Base-by-base conservation (phyloP, 1,284 basidiomycete species). In the Termitomyces sp. region DNA sequence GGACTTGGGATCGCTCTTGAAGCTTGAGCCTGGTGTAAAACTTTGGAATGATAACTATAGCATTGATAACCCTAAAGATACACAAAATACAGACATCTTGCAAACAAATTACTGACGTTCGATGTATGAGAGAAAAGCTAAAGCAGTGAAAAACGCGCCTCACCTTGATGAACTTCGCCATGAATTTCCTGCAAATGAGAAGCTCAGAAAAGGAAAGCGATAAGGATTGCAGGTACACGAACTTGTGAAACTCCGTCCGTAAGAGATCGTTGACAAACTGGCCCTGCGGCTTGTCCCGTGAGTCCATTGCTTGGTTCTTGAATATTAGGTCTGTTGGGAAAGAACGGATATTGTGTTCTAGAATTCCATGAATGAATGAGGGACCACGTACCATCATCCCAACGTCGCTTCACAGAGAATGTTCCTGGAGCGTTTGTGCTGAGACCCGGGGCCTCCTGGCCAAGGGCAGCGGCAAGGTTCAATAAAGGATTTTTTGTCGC, bases 231-330 rank as follows among this genome's bases (percentile, higher is more conserved):
- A 48, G 34, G 15, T 33, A n/a, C 7, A 80, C 86, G 53, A 58
- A 90, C 89, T 84, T 90, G 75, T 95, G 93, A 69, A 95, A 95
- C 67, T 95, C 92, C 56, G 92, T 94, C 66, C 94, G 80, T 58
- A 97, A 70, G 50, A 97, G 75, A 70, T 97, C 94, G 67, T 97
- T 97, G 58, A 97, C 92, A 66, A 98, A 97, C 59, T 90, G 86
- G 10, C 88, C 86, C 61, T 80, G 78, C 3, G 79, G 73, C 67
- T 87, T 74, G 59, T 81, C 81, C 54, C 74, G 76, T 34, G 74
- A 70, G 47, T 79, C 81, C 69, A 86, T 84, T 0, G 94, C 91
- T 71, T 98, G 94, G 69, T 97, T 97, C 76, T 97, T 97, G 82
- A 98, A 98, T 65, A 98, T 94, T 55, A 96, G 75, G 71, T 98